Percentiles rank a stretch among this genome's conserved stretches.
phyloP scores from a whole-genome alignment of 768 basidiomycete species.

The Strobilomyces echinocephalus region DNA sequence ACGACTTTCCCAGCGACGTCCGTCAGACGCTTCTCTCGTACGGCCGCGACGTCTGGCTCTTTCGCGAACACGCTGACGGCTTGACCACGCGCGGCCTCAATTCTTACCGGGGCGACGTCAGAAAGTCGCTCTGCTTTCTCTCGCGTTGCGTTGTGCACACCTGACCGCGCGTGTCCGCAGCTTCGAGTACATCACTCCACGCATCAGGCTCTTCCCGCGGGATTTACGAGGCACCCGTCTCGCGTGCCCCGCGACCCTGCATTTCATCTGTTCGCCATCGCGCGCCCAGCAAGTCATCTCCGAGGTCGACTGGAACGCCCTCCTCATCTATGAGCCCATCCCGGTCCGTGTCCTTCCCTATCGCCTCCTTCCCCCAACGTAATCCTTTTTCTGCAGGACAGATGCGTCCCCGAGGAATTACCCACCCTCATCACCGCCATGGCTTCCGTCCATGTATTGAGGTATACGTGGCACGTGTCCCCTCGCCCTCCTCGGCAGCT shows the following conservation, averaged over 20 bases:
- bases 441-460: conserved; percentile 59
- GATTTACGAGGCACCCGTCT: conserved; percentile 59
- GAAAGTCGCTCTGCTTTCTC: conserved; percentile 45
- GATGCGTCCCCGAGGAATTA: conserved; percentile 76
- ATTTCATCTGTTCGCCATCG: conserved; percentile 82
- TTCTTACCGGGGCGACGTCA: conserved; percentile 64
- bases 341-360: conserved; percentile 48
- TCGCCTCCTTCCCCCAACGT: neutral
- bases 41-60: conserved; percentile 75
- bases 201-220: conserved; percentile 63
- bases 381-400: conserved; percentile 42
- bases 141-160: conserved; percentile 1
- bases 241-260: conserved; percentile 49
- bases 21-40: conserved; percentile 53
- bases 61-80: conserved; percentile 51
- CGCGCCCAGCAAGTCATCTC: conserved; percentile 64
- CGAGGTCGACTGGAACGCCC: conserved; percentile 67
- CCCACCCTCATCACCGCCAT: conserved; percentile 59
- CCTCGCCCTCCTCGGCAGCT: conserved; percentile 1
- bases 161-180: conserved; percentile 34
- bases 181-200: conserved; percentile 73
- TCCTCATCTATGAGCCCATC: conserved; percentile 79
- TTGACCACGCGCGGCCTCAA: conserved; percentile 73
- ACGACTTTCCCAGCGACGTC: conserved; percentile 64
- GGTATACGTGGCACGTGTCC: conserved; percentile 36